Base-by-base conservation (phyloP, 495 filamentous ascomycete species). In the Penicillium samsonianum region DNA sequence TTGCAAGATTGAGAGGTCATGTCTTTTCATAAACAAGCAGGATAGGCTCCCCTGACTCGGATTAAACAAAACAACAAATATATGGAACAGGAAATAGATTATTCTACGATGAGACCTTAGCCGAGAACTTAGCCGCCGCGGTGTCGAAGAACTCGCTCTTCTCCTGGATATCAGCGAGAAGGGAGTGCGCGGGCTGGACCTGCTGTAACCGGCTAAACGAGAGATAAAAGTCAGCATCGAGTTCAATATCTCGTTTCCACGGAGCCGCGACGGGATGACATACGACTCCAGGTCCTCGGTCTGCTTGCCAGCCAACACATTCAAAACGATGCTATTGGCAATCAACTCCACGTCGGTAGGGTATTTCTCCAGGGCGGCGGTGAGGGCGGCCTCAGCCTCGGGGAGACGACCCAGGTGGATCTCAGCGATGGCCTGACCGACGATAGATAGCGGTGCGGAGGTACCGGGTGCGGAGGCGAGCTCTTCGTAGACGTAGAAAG, bases 401-500 rank as follows among this genome's bases (percentile, higher is more conserved):
- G 91, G 90, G 23, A 91, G 73, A 16, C 94, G 87, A 28, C 91
- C 92, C 16, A 98, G 84, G 65, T 98, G 94, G 23, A 98, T 77
- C 70, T 98, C 94, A 37, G 90, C 87, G 26, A 98, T 86, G 26
- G 92, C 93, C 80, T 98, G 94, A 31, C 87, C 87, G 60, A 96
- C 81, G 37, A 96, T 84, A 25, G 80, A 81, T 33, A 79, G 68
- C 25, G 82, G 80, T 37, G 84, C 82, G 48, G 82, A 74, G 1
- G 88, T 84, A 49, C 87, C 83, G 17, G 90, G 88, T 22, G 88
- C 85, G 71, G 95, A 89, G 20, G 94, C 94, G 38, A 98, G 85
- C 73, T 98, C 94, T 75, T 97, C 93, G 68, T 91, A 98, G 63
- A 98, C 92, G 81, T 98, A 98, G 78, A 94, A 98, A 35, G 93